Base-by-base conservation (phyloP, 129 eudicot genomes). In the Artemisia argyi region DNA sequence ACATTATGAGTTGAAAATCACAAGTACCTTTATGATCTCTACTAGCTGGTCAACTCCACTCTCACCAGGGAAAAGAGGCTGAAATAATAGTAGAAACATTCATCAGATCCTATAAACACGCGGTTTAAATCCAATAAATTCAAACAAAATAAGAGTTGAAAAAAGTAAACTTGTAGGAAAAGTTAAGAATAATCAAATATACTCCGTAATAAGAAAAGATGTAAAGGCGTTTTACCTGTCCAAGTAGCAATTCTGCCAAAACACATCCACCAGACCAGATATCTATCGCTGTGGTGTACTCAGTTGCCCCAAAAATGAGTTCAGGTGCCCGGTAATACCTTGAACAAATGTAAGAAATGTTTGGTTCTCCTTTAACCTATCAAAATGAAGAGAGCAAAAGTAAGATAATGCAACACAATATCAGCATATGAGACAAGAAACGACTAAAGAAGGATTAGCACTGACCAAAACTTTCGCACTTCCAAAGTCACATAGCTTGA, bases 1-100 rank as follows among this genome's bases (percentile, higher is more conserved):
- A 52, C 19, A 7, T 7, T 39, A 7, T 39, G 46, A 39, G 46
- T 7, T 39, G 11, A 39, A 14, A 60, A 35, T 22, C 57, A 22
- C 42, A 62, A 22, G 59, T 78, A 86, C 97, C 97, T 91, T 91
- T 56, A 91, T 91, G 73, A 91, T 91, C 72, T 91, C 97, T 73
- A 91, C 97, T 68, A 91, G 91, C 81, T 91, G 97, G 81, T 91
- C 97, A 49, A 91, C 91, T 75, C 97, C 97, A 79, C 95, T 84
- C 61, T 80, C 81, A 66, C 85, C 81, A 55, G 84, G 85, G 15
- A 80, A 85, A 58, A 78, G 84, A 59, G 83, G 89, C 89, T 76
- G 76, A 56, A 66, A 70, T 66, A 32, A 67, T 24, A 56, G 32
- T 24, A 59, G 8, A 51, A 7, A n/a, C 26, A 28, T 65, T 65